Conservation (phyloP, 116 monocot species). For the Dioscorea cayenensis region DNA sequence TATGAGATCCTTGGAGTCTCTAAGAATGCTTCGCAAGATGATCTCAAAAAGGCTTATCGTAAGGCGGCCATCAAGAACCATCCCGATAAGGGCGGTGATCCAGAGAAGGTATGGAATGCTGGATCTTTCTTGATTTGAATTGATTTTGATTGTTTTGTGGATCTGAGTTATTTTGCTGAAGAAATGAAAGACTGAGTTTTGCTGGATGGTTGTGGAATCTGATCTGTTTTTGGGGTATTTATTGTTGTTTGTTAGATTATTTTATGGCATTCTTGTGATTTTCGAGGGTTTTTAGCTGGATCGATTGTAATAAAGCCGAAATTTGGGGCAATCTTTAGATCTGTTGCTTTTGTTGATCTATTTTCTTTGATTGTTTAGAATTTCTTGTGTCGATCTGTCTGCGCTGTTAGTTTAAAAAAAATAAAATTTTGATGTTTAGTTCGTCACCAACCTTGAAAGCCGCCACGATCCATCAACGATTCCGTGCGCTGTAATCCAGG, state of each 20-base stretch:
- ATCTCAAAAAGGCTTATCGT: slow-evolving; percentile 62
- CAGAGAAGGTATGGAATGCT: slow-evolving; percentile 39
- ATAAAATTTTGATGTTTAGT: not conserved
- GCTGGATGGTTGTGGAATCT: not conserved
- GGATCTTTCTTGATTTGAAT: not conserved
- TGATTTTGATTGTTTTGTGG: not conserved
- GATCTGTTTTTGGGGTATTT: not conserved
- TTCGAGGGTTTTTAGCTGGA: not conserved
- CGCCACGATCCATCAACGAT: not conserved
- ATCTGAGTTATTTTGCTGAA: not conserved
- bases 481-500: too few relatives aligned
- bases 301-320: not conserved
- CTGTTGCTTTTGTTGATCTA: not conserved
- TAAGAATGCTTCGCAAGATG: slow-evolving; percentile 51
- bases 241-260: not conserved
- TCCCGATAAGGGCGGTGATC: slow-evolving; percentile 68
- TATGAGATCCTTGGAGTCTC: slow-evolving; percentile 63
- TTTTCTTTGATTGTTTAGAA: not conserved
- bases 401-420: not conserved
- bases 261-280: not conserved
- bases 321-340: not conserved
- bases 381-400: too few relatives aligned
- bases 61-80: slow-evolving; percentile 78
- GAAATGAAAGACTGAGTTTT: not conserved
- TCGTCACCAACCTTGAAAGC: not conserved